Conservation (phyloP, 805 yeast genomes). For the Wickerhamiella dianesei region DNA sequence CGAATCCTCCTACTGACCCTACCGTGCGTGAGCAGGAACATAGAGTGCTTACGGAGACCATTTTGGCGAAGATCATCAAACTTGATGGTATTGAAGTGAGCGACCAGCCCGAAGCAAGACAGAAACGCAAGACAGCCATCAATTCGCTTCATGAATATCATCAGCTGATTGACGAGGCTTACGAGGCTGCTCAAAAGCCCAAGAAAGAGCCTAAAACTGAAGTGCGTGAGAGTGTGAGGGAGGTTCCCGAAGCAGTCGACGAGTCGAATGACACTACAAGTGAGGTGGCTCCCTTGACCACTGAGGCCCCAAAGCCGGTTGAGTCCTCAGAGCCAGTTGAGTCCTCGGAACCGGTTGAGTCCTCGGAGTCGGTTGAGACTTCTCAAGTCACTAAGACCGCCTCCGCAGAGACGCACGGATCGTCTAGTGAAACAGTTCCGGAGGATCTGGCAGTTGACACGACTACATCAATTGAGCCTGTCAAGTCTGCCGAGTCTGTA, state of each 20-base stretch:
- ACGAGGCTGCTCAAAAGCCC: slow-evolving; percentile 1
- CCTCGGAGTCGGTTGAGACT: too few relatives aligned
- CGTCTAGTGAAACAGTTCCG: too few relatives aligned
- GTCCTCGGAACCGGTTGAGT: too few relatives aligned
- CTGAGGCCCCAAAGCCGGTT: neutral
- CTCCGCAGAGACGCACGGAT: too few relatives aligned
- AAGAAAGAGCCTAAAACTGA: neutral
- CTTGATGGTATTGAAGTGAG: slow-evolving; percentile 26
- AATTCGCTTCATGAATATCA: slow-evolving; percentile 24
- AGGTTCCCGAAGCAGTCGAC: neutral
- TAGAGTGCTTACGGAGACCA: slow-evolving; percentile 23
- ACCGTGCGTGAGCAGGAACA: slow-evolving; percentile 21
- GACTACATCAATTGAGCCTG: too few relatives aligned
- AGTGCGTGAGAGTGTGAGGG: neutral
- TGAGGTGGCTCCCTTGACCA: neutral
- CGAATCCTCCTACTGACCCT: slow-evolving; percentile 15
- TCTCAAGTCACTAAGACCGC: too few relatives aligned
- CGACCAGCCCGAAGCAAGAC: slow-evolving; percentile 23
- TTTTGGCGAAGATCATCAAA: slow-evolving; percentile 24
- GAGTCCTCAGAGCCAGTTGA: too few relatives aligned
- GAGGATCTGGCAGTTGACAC: too few relatives aligned
- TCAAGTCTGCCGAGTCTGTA: too few relatives aligned
- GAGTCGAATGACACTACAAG: neutral
- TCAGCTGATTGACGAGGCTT: slow-evolving; percentile 20
- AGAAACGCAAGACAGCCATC: slow-evolving; percentile 23